phyloP scores from a whole-genome alignment of 768 basidiomycete species.

The Postia placenta region DNA sequence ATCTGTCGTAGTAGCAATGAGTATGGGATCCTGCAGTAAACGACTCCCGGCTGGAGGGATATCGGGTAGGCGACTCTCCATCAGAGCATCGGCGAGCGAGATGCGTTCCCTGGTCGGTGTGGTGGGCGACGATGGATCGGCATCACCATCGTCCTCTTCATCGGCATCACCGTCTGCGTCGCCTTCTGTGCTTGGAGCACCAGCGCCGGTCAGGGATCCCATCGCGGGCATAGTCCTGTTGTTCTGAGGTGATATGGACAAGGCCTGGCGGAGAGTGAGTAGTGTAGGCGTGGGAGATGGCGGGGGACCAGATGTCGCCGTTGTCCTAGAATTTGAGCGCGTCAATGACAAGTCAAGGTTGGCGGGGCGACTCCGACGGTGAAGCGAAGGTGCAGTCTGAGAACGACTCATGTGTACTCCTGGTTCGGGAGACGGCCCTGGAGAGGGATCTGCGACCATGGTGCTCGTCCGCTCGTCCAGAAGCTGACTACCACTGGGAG shows the following conservation, averaged over 20 bases:
- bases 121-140: constrained; percentile 24
- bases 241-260: constrained; percentile 40
- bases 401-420: constrained; percentile 24
- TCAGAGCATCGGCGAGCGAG: constrained; percentile 63
- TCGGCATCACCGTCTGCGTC: constrained; percentile 47
- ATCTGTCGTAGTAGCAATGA: constrained; percentile 41
- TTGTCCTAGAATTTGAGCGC: constrained; percentile 28
- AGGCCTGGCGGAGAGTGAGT: constrained; percentile 58
- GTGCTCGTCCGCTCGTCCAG: constrained; percentile 81
- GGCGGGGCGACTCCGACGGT: constrained; percentile 50
- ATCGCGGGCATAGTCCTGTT: constrained; percentile 18
- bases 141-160: constrained; percentile 37
- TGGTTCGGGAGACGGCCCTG: constrained; percentile 12
- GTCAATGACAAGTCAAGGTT: constrained; percentile 50
- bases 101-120: constrained; percentile 48
- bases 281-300: constrained; percentile 62
- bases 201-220: constrained; percentile 1
- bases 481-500: constrained; percentile 77
- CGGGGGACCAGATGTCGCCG: constrained; percentile 27
- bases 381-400: constrained; percentile 17
- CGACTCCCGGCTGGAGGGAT: constrained; percentile 65
- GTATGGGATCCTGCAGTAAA: constrained; percentile 62
- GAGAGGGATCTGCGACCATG: constrained; percentile 29
- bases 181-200: constrained; percentile 25
- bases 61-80: constrained; percentile 75